Percentiles rank a stretch among this genome's conserved stretches.
These are phyloP conservation scores for Pythium volutum DNA, from an alignment of 352 stramenopile species.

Conservation along the genomic window DNA sequence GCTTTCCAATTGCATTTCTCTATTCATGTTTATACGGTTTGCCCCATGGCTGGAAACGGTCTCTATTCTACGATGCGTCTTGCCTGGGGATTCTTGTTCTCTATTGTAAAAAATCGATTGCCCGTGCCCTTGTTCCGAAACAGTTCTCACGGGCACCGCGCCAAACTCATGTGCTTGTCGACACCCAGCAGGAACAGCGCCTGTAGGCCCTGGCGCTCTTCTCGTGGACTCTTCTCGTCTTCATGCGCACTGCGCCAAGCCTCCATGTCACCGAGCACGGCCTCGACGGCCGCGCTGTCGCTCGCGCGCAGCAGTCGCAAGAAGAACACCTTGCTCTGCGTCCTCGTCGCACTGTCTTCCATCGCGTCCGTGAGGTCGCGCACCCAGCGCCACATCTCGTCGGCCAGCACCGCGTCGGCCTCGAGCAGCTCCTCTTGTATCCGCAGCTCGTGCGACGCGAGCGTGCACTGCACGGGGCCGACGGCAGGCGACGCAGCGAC, in stretches of 20 bases:
- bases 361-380: conserved; percentile 15
- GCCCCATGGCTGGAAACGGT: not conserved
- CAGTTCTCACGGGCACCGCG: conserved; percentile 1
- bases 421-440: conserved; percentile 18
- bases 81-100: not conserved
- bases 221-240: not conserved
- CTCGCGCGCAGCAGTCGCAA: conserved; percentile 12
- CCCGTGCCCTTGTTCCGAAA: not conserved
- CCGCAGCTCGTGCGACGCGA: conserved; percentile 9
- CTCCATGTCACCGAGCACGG: conserved; percentile 19
- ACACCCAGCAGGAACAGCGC: conserved; percentile 23
- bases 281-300: not conserved
- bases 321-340: conserved; percentile 21
- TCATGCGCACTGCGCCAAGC: conserved; percentile 3
- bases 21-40: too few relatives aligned
- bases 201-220: conserved; percentile 19
- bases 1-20: too few relatives aligned
- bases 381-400: conserved; percentile 17
- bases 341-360: conserved; percentile 2
- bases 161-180: conserved; percentile 24
- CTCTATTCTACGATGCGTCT: conserved; percentile 11
- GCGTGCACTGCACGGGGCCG: conserved; percentile 6
- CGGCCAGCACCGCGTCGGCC: conserved; percentile 11
- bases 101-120: not conserved
- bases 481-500: not conserved